phyloP scores from a whole-genome alignment of 2,329 filamentous ascomycete species.

The Thelonectria rubi region DNA sequence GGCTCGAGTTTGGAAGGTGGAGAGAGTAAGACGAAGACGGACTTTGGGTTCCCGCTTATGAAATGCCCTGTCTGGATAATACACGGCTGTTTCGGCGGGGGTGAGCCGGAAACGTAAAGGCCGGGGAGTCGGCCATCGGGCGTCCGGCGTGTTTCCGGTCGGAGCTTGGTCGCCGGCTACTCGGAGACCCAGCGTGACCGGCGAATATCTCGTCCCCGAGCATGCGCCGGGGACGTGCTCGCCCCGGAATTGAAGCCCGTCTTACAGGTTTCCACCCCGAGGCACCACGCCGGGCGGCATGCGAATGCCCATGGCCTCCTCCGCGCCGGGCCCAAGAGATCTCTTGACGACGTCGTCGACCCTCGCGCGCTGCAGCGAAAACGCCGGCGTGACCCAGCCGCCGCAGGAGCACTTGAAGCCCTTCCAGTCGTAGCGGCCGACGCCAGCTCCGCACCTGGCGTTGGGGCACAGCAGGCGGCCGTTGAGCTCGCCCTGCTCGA shows the following conservation, averaged over 20 bases:
- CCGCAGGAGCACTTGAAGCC: slow-evolving; percentile 92
- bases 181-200: slow-evolving; percentile 8
- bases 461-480: slow-evolving; percentile 88
- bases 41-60: not conserved
- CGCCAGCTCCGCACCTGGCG: slow-evolving; percentile 77
- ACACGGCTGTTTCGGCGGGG: slow-evolving; percentile 4
- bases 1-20: slow-evolving; percentile 5
- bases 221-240: slow-evolving; percentile 1
- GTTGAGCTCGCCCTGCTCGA: slow-evolving; percentile 83
- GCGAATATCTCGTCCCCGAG: not conserved
- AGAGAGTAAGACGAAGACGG: not conserved
- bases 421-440: slow-evolving; percentile 96
- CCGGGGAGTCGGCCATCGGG: slow-evolving; percentile 3
- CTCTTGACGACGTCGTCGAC: slow-evolving; percentile 71
- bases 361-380: slow-evolving; percentile 82
- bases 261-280: slow-evolving; percentile 47
- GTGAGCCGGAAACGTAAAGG: not conserved
- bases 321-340: slow-evolving; percentile 29
- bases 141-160: not conserved
- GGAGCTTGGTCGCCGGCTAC: slow-evolving; percentile 7
- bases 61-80: not conserved
- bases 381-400: slow-evolving; percentile 89
- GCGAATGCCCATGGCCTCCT: slow-evolving; percentile 58
- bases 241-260: slow-evolving; percentile 15
- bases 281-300: slow-evolving; percentile 59